phyloP scores from a whole-genome alignment of 257 asterid species.

The Nicotiana undulata region DNA sequence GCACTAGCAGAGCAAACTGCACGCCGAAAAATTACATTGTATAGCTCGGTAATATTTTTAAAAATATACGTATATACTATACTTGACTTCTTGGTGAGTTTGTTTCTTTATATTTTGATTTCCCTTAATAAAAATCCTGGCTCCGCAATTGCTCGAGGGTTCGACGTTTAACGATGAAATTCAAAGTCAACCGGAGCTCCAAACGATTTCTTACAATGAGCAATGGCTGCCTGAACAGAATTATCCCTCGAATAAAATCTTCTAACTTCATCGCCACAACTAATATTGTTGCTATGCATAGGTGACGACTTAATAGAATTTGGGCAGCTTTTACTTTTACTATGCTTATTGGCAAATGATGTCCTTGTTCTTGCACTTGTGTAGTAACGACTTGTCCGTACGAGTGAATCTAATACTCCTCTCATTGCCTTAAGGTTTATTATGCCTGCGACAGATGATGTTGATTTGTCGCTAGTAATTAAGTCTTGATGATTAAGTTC shows the following conservation, averaged over 20 bases:
- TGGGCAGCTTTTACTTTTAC: conserved; percentile 9
- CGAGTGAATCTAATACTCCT: background rate
- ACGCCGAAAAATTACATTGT: no score
- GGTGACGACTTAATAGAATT: conserved; percentile 10
- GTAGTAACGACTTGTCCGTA: background rate
- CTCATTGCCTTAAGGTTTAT: background rate
- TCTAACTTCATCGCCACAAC: background rate
- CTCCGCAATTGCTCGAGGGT: no score
- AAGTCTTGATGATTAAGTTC: background rate
- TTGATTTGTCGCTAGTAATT: background rate
- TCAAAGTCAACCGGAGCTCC: background rate
- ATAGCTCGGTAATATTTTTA: no score
- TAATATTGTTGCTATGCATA: background rate
- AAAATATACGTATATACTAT: no score
- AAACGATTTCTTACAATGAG: conserved; percentile 11
- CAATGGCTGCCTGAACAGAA: conserved; percentile 10
- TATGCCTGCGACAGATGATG: background rate
- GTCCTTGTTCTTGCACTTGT: background rate
- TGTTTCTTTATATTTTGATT: no score
- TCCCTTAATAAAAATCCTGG: no score
- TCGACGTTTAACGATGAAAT: background rate
- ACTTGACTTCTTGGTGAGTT: no score
- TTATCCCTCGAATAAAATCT: background rate
- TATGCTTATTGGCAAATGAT: background rate
- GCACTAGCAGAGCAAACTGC: no score